A percentile compares a stretch with the other conserved stretches of the same genome.
Evolutionary conservation across 1,284 basidiomycete species (phyloP).

Genomic region (Sanghuangporus baumii): DNA sequence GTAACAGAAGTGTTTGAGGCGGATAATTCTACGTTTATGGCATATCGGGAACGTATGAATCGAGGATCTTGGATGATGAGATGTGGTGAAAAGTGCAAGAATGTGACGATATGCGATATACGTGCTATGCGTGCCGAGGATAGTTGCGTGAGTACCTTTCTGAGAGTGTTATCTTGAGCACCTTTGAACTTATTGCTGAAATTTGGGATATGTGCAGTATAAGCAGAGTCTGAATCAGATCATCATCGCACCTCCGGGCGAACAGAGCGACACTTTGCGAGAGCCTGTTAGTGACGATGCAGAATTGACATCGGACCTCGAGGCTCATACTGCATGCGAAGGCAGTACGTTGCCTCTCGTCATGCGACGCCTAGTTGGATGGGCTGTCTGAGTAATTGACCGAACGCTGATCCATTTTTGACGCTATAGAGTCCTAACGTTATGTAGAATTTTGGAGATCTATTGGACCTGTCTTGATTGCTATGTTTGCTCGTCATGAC

Average conservation of each 20-base stretch:
- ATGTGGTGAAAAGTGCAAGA: constrained; percentile 41
- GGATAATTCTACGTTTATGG: constrained; percentile 43
- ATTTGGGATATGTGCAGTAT: neutral
- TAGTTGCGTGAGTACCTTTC: constrained; percentile 38
- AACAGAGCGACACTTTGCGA: neutral
- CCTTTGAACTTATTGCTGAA: neutral
- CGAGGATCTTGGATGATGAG: constrained; percentile 31
- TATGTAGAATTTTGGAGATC: neutral
- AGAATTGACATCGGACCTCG: neutral
- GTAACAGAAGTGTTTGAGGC: constrained; percentile 49
- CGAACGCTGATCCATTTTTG: neutral
- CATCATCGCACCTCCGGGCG: constrained; percentile 6
- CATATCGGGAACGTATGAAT: constrained; percentile 38
- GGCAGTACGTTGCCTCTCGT: constrained; percentile 12
- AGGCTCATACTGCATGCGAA: constrained; percentile 13
- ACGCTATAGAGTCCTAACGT: neutral
- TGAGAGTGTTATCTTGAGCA: neutral
- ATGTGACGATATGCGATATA: constrained; percentile 40
- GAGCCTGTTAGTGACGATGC: neutral
- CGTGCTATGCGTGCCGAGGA: constrained; percentile 43
- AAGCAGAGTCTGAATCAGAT: constrained; percentile 12
- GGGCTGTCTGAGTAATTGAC: neutral
- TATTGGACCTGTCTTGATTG: no score
- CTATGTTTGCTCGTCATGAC: no score
- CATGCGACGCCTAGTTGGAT: constrained; percentile 12